Evolutionary conservation across 495 filamentous ascomycete genomes (phyloP).

Genomic region (Penicillium antarcticum): DNA sequence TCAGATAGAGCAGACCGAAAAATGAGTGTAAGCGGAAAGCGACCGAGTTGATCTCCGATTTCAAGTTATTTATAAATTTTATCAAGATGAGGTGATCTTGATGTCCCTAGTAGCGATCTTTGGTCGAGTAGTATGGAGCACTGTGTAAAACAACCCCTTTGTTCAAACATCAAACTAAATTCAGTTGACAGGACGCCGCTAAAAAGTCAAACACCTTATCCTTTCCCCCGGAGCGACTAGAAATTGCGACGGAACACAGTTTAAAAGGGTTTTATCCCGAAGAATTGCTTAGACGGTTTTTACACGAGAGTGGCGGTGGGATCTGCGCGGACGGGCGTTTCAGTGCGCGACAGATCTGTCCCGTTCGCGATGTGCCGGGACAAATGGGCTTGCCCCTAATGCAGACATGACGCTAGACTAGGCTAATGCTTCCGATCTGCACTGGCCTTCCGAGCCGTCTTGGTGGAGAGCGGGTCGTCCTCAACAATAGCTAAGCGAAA

Average conservation of each 20-base stretch:
- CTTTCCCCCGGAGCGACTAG: background rate
- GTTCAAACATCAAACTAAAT: background rate
- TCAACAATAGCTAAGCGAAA: conserved; percentile 10
- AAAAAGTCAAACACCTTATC: background rate
- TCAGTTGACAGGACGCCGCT: conserved; percentile 1
- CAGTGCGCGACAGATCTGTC: background rate
- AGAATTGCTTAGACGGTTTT: background rate
- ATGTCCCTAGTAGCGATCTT: background rate
- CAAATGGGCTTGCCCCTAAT: background rate
- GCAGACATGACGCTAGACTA: background rate
- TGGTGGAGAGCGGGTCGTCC: background rate
- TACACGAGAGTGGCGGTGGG: background rate
- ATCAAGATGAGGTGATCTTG: conserved; percentile 1
- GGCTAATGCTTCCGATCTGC: conserved; percentile 8
- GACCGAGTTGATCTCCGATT: background rate
- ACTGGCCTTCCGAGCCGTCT: conserved; percentile 14
- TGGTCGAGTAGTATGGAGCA: background rate
- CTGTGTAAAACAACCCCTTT: background rate
- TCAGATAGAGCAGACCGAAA: background rate
- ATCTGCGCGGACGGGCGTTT: conserved; percentile 4
- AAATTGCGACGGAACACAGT: background rate
- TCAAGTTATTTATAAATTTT: background rate
- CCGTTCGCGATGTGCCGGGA: background rate
- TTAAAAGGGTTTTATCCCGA: background rate
- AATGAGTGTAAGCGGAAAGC: background rate